Base-by-base conservation (phyloP, 176 grass and related monocot species). In the Saccharum spontaneum region DNA sequence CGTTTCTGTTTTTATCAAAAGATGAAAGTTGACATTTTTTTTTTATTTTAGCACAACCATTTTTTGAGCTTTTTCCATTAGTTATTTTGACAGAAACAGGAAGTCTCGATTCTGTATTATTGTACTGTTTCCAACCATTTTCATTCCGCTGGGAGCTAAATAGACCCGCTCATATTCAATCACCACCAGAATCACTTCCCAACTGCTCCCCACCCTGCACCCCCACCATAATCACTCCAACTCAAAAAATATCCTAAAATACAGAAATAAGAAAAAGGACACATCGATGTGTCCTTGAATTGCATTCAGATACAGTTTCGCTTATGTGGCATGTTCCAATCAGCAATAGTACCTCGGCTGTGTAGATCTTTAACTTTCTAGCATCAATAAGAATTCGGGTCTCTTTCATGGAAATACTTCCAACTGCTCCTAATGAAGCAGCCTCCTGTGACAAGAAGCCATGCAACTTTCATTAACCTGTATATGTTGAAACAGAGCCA, bases 311-410 rank as follows among this genome's bases (percentile, higher is more conserved):
- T 41, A 41, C 28, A 22, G 61, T 23, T 36, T 40, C 12, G 39
- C 33, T 61, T 49, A 79, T 73, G 45, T 30, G 60, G 11, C 7
- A 78, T 17, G 33, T 10, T 62, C 57, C 20, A 72, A 69, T 40
- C 69, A 59, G 11, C 4, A 81, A 85, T 39, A 60, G 69, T 86
- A 98, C 96, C 89, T 95, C 90, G 31, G 80, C 87, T 71, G 79
- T 90, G 86, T 95, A 87, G 37, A 92, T 92, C 76, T 88, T 88
- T 83, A 90, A 93, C 73, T 92, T 90, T 75, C 91, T 90, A 88
- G 89, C 85, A 95, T 98, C 96, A 78, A 95, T 79, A 86, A 95
- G 39, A 80, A 98, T 88, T 46, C 86, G 83, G 75, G 49, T 85
- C 40, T 98, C 83, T 92, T 95, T 95, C 67, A 93, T 90, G 24